phyloP scores from a whole-genome alignment of 495 filamentous ascomycete genomes.

The Lophiostoma macrostomum region DNA sequence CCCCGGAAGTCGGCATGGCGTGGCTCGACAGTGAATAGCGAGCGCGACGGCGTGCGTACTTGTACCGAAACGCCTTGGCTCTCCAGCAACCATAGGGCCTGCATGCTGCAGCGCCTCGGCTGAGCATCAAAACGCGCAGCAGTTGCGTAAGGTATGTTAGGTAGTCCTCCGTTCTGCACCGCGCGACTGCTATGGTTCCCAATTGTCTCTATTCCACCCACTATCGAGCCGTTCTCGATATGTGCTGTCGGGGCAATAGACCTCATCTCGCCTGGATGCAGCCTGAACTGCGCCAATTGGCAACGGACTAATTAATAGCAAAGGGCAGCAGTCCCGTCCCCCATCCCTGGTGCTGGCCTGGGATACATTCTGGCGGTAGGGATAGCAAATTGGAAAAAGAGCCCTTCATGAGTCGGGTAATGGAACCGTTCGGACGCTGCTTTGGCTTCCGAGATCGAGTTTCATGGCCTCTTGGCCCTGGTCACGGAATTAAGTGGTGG shows the following conservation, averaged over 20 bases:
- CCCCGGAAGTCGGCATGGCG: conserved; percentile 24
- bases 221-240: conserved; percentile 17
- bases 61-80: conserved; percentile 17
- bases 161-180: not conserved
- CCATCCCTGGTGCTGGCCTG: conserved; percentile 10
- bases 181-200: not conserved
- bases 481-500: conserved; percentile 27
- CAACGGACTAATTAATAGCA: conserved; percentile 10
- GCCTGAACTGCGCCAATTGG: conserved; percentile 19
- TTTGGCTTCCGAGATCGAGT: conserved; percentile 36
- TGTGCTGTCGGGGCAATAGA: not conserved
- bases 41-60: conserved; percentile 11
- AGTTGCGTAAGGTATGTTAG: too few relatives aligned
- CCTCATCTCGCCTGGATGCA: conserved; percentile 23
- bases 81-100: conserved; percentile 19
- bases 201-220: conserved; percentile 15
- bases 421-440: conserved; percentile 31
- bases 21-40: not conserved
- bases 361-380: not conserved
- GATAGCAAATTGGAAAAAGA: not conserved
- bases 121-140: too few relatives aligned
- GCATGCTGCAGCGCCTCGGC: conserved; percentile 17
- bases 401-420: conserved; percentile 22
- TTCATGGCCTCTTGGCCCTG: conserved; percentile 24
- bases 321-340: conserved; percentile 7